Base-by-base conservation (phyloP, 257 asterid species). In the Solanum bukasovii region DNA sequence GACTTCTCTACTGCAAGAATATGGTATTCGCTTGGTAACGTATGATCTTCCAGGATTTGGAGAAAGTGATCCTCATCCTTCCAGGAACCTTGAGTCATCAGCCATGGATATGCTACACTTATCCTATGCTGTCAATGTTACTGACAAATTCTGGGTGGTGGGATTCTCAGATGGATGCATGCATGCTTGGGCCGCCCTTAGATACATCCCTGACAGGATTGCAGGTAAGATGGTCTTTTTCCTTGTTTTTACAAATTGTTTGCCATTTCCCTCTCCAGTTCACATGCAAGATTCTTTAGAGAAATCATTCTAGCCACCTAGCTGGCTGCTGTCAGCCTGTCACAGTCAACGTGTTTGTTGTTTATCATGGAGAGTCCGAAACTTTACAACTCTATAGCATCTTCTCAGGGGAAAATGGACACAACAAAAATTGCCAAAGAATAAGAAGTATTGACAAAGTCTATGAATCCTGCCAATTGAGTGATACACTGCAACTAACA, bases 1-100 rank as follows among this genome's bases (percentile, higher is more conserved):
- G 91, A 89, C 79, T 89, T 87, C 96, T 13, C 87, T 94, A 23
- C 93, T 97, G 87, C 93, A 95, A 84, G 96, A 96, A 86, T 97
- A 91, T 91, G 99, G 99, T 86, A 88, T 94, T 86, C 98, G 95
- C 56, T 87, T 97, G 71, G 94, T 97, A 91, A 89, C 98, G 5
- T 97, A 93, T 87, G 99, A 97, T 90, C 94, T 95, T 89, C 99
- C 99, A 7, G 99, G 99, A 35, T 94, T 97, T 89, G 99, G 99
- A 44, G 98, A 97, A 90, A 97, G 99, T 87, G 99, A 95, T 90
- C 98, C 99, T 85, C 98, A 97, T 92, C 98, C 96, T 25, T 67
- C 65, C 49, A 93, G 99, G 91, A 85, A 93, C 90, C 98, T 97
- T 27, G 98, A 97, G 90, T 92, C 99, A 52, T 97, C 99, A 21